phyloP scores from a whole-genome alignment of 768 basidiomycete genomes.

The Leccinum obscurum region DNA sequence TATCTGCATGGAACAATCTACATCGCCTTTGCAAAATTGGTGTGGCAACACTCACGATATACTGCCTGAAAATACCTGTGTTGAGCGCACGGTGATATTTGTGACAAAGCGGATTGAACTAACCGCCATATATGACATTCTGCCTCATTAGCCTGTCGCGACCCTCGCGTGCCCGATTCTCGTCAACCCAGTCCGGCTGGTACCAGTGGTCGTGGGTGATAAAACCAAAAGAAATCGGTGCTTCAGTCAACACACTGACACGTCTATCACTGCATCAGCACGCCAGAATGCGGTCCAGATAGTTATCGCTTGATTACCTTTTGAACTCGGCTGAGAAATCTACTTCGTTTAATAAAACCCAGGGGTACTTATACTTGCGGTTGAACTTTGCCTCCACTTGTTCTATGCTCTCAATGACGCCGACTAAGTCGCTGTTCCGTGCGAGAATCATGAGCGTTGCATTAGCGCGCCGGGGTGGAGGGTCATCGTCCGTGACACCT shows the following conservation, averaged over 20 bases:
- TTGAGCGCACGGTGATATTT: conserved; percentile 1
- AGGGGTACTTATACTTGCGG: conserved; percentile 56
- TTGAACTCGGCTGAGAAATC: conserved; percentile 57
- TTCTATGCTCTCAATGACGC: conserved; percentile 49
- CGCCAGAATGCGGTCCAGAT: neutral
- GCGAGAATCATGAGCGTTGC: conserved; percentile 61
- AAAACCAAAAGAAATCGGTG: conserved; percentile 51
- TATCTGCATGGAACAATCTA: conserved; percentile 38
- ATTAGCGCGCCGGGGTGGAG: conserved; percentile 42
- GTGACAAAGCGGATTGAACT: conserved; percentile 18
- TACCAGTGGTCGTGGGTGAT: conserved; percentile 66
- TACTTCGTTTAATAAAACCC: conserved; percentile 64
- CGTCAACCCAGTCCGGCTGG: conserved; percentile 75
- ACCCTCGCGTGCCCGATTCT: conserved; percentile 53
- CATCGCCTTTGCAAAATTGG: neutral
- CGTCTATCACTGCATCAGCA: conserved; percentile 30
- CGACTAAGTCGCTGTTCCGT: conserved; percentile 46
- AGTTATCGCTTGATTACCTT: conserved; percentile 24
- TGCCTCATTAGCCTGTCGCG: conserved; percentile 51
- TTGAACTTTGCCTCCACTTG: conserved; percentile 62
- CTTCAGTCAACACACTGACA: conserved; percentile 38
- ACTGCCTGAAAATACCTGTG: conserved; percentile 35
- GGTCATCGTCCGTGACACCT: neutral
- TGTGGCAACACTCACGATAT: conserved; percentile 37
- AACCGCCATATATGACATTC: conserved; percentile 52